phyloP scores from a whole-genome alignment of 2,329 filamentous ascomycete species.

The Hypoxylon sp. region DNA sequence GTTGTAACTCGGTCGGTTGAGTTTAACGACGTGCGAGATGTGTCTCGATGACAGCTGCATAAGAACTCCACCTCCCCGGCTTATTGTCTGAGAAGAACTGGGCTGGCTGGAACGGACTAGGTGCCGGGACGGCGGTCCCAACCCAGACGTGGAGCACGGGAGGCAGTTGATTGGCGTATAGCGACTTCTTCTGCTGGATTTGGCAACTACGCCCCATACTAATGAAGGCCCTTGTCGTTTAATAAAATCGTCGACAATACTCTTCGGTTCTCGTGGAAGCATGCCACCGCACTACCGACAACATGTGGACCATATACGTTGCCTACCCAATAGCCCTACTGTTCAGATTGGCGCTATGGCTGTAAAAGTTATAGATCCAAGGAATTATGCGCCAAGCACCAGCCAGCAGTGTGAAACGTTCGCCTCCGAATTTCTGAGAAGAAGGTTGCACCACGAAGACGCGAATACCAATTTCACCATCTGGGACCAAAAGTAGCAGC shows the following conservation, averaged over 20 bases:
- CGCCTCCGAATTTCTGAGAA: background rate
- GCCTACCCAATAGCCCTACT: background rate
- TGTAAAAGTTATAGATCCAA: background rate
- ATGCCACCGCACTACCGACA: background rate
- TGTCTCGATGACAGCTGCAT: background rate
- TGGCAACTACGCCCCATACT: background rate
- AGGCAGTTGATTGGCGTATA: background rate
- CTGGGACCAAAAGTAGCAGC: conserved; percentile 1
- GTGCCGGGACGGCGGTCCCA: background rate
- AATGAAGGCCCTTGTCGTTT: background rate
- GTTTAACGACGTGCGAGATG: background rate
- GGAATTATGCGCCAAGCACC: background rate
- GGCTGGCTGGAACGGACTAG: too few species aligned
- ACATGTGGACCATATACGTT: background rate
- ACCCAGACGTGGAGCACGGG: background rate
- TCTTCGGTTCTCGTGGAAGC: background rate
- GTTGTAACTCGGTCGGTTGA: conserved; percentile 46
- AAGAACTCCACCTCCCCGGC: background rate
- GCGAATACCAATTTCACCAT: background rate
- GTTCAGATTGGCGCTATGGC: background rate
- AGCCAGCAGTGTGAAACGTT: background rate
- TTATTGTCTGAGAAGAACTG: background rate
- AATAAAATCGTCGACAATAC: background rate
- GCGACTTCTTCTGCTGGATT: background rate
- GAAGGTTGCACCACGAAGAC: background rate